phyloP scores from a whole-genome alignment of 768 basidiomycete species.

The Terana coerulea region DNA sequence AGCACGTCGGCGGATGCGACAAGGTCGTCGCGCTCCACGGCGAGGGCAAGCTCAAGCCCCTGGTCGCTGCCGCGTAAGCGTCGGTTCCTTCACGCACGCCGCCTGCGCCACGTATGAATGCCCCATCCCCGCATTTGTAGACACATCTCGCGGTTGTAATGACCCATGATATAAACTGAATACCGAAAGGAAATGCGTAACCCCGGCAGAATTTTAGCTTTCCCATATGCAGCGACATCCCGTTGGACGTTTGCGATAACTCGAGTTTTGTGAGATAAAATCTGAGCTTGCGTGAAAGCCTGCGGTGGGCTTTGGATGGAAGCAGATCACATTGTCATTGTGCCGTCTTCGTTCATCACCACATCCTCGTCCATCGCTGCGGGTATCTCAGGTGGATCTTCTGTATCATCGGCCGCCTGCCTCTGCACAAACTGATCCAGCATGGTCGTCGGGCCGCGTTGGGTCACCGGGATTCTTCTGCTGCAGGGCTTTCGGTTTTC shows the following conservation, averaged over 20 bases:
- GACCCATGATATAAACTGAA: background rate
- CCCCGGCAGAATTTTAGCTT: background rate
- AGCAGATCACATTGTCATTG: conserved; percentile 37
- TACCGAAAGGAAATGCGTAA: background rate
- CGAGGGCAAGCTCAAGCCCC: conserved; percentile 23
- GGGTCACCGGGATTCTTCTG: conserved; percentile 8
- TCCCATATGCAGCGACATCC: background rate
- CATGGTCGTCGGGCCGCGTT: conserved; percentile 32
- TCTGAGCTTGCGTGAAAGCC: too few relatives aligned
- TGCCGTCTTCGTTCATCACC: conserved; percentile 58
- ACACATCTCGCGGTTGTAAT: background rate
- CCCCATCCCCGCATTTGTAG: background rate
- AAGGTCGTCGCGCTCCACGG: conserved; percentile 21
- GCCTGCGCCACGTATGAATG: background rate
- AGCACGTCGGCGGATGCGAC: conserved; percentile 49
- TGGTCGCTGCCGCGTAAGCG: conserved; percentile 13
- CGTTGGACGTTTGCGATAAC: too few relatives aligned
- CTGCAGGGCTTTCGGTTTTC: conserved; percentile 35
- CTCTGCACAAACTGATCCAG: conserved; percentile 46
- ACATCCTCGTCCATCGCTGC: conserved; percentile 30
- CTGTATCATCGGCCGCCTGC: conserved; percentile 16
- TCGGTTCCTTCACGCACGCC: background rate
- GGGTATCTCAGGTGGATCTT: conserved; percentile 6
- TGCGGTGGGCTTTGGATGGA: background rate
- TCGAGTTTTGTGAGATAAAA: too few relatives aligned